Base-by-base conservation (phyloP, 768 basidiomycete species). In the Antrodiella citrinella region DNA sequence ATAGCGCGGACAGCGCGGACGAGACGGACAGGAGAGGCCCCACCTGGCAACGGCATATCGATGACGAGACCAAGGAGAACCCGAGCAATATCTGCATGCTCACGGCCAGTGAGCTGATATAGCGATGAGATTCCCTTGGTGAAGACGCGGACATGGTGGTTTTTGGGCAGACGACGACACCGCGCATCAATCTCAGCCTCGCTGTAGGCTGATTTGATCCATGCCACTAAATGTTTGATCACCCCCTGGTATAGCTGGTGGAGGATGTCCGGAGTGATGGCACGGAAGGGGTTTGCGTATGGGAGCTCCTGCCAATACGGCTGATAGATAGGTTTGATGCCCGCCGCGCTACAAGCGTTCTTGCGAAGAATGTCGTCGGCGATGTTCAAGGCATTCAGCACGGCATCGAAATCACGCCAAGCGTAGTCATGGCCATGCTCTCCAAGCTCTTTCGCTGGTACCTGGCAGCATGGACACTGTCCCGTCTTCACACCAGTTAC, bases 71-170 rank as follows among this genome's bases (percentile, higher is more conserved):
- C 54, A 9, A 56, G 48, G n/a, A 56, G 41, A n/a, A 58, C 40
- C 13, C 49, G 12, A 50, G 49, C 30, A 13, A 72, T 70, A 18
- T 69, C 56, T 5, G 54, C 53, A 46, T 71, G 67, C 41, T 73
- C 68, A 7, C 52, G 50, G 4, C 71, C 72, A n/a, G n/a, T n/a
- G n/a, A n/a, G n/a, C n/a, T n/a, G n/a, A n/a, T n/a, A n/a, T n/a
- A n/a, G n/a, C n/a, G n/a, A n/a, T n/a, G n/a, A n/a, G n/a, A n/a
- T n/a, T n/a, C n/a, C n/a, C n/a, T n/a, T n/a, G n/a, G n/a, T n/a
- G 52, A 73, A 73, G 1, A 59, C 20, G 0, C 59, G 62, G 22
- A 72, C 51, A 25, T 67, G 55, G 50, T 71, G 67, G 49, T 69
- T 69, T 1, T 63, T 63, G 2, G 69, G 69, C 0, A 73, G 49